Evolutionary conservation across 148 eudicot species (phyloP), one percentile per base, ranked within the genome.

Genomic region (Oxyria digyna): DNA sequence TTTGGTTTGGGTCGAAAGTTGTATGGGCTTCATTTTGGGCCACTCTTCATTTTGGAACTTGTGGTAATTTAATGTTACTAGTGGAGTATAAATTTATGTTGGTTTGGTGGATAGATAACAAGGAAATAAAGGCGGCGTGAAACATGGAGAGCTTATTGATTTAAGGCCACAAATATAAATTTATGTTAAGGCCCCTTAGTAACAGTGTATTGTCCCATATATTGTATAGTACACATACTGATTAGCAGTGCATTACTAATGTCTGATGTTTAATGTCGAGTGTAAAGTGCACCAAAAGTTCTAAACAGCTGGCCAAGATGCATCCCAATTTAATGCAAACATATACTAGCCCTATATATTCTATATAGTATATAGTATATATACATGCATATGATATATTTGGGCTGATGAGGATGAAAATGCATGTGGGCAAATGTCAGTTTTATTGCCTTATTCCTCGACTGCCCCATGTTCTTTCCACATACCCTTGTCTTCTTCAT

Each of bases 401-500:
- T 2, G 37, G 5, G 37, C 37, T 33, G 37, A 33, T 33, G 37
- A 33, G 5, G 37, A 33, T 33, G 43, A 48, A 5, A n/a, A 9
- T 18, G 21, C 59, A 52, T 52, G 59, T 52, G 59, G 12, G 59
- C 29, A 10, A 20, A 23, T 52, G 59, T 23, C 14, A 23, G 59
- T n/a, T n/a, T n/a, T n/a, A n/a, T n/a, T n/a, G n/a, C n/a, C n/a
- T 52, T 46, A 46, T 46, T 46, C 10, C 29, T 24, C 17, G 63
- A 55, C 63, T 55, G 63, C 63, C 63, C 63, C 63, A 59, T 59
- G 65, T 59, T 59, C 65, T 59, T 59, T 38, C 65, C 65, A 59
- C 65, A 59, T 59, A 27, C 65, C 65, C 37, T 14, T 59, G 65
- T 59, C 65, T 59, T 59, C 65, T 59, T 27, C 15, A 5, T 31